Base-by-base conservation (phyloP, 345 rosid genomes). In the Moricandia moricandioides region DNA sequence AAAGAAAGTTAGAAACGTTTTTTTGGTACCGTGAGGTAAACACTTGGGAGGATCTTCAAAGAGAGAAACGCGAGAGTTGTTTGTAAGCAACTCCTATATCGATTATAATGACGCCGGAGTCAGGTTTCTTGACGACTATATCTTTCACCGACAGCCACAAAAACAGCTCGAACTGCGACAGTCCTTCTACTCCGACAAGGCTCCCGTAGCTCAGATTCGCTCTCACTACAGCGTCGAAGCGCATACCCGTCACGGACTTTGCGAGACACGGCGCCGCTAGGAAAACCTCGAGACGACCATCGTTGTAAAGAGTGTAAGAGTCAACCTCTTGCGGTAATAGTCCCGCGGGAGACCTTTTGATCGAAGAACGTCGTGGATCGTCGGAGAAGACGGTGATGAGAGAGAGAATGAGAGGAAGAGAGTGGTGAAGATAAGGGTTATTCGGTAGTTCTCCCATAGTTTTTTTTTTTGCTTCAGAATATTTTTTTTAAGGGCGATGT, bases 51-150 rank as follows among this genome's bases (percentile, higher is more conserved):
- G 99, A 7, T 80, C 85, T 84, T 95, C 99, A 60, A 95, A 92
- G 74, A 95, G 88, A 21, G 99, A 89, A 89, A 3, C 88, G 51
- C 1, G 99, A 87, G 8, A 95, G 78, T 33, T 91, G 96, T 68
- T 95, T 95, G 27, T 76, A 85, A 45, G 97, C 99, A n/a, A 90
- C 83, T 1, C 91, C 99, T 58, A 95, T 92, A 79, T 95, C 99
- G 45, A 95, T 87, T 40, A 87, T 64, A n/a, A 95, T 95, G 49
- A 95, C 85, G 4, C 99, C 97, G 16, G 97, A 89, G 8, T 27
- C 69, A 9, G 97, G 97, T 37, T 92, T 91, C 77, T 86, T 80
- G 6, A 95, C 97, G 40, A 79, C 83, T 72, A 95, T 92, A 67
- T 85, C 97, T 81, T 81, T 92, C 3, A 95, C 97, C 0, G 91